Base-by-base conservation (phyloP, 2,329 filamentous ascomycete genomes). In the Neospermospora avenae region DNA sequence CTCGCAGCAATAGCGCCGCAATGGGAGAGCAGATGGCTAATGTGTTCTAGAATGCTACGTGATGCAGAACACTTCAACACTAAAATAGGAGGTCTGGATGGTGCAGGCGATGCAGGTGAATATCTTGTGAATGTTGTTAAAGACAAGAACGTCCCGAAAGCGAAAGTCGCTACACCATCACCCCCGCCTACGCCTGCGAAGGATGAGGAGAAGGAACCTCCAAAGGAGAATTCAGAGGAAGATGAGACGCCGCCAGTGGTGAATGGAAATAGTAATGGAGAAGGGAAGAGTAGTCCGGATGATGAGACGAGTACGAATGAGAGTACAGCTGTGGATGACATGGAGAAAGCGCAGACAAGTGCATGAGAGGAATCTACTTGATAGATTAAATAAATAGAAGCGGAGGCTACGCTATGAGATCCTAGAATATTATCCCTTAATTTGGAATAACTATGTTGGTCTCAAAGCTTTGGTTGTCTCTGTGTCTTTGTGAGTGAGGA, bases 21-120 rank as follows among this genome's bases (percentile, higher is more conserved):
- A 39, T 7, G 13, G 5, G 11, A 18, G 10, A 35, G 39, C 48
- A 13, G 25, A 59, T 34, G 24, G 48, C 35, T 35, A 44, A 57
- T 20, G 25, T 39, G 58, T 16, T 16, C 14, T 66, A 88, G 86
- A 67, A 79, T 91, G 71, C 74, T 86, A 51, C 79, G 80, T 42
- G 88, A 90, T 70, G 83, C 81, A 8, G 81, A 87, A 67, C 79
- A 81, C 63, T 86, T 90, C 68, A 82, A 84, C 55, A 74, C 79
- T 0, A 82, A 81, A 60, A 77, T 90, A 18, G 79, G 81, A 61
- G 84, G 84, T 68, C 79, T 90, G 31, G 84, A 89, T 53, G 86
- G 84, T 2, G 82, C 84, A 41, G 87, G 83, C 10, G 87, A 92
- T 65, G 79, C 90, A 2, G 90, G 89, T 31, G 82, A 88, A 37